Evolutionary conservation across 352 stramenopile genomes (phyloP), one percentile per base, ranked within the genome.

Genomic region (Peronospora farinosa): DNA sequence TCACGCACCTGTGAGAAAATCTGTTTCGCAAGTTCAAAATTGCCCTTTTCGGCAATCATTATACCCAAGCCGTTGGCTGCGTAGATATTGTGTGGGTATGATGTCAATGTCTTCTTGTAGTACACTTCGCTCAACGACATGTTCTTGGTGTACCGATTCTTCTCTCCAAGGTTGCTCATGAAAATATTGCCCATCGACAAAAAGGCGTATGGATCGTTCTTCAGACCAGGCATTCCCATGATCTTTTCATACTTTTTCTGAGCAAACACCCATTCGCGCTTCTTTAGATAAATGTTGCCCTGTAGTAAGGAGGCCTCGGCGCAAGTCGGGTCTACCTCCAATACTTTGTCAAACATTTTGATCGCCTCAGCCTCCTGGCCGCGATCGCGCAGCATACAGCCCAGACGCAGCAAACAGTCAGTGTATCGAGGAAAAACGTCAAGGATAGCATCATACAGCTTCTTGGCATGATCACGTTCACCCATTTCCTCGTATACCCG

Each of bases 171-270:
- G 65, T 98, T 98, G 63, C 87, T 96, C 83, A 98, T 98, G 65
- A 98, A 98, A 51, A 98, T 98, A 52, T 98, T 98, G 39, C 94
- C 95, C 72, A 98, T 89, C 17, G 89, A 96, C 15, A 98, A 70
- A 67, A 97, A 95, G 8, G 95, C 92, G 71, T 98, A 98, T 19
- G 93, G 85, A 63, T 98, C 93, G 47, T 98, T 96, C 51, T 96
- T 95, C 28, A 97, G 64, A 53, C 92, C 94, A n/a, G 93, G 86
- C 65, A 98, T 96, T 25, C 91, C 86, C 74, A 98, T 97, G 13
- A 95, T 84, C 25, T 79, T 82, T 61, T 97, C 87, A 47, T 91
- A 97, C 37, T 96, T 92, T 66, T 96, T 96, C 49, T 96, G 84
- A 21, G 95, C 95, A 38, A 96, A 76, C 35, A 84, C 86, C 95